Percentiles rank a stretch among this genome's conserved stretches.
Evolutionary conservation across 2,329 filamentous ascomycete genomes (phyloP).

Genomic region (Rhynchosporium secalis): DNA sequence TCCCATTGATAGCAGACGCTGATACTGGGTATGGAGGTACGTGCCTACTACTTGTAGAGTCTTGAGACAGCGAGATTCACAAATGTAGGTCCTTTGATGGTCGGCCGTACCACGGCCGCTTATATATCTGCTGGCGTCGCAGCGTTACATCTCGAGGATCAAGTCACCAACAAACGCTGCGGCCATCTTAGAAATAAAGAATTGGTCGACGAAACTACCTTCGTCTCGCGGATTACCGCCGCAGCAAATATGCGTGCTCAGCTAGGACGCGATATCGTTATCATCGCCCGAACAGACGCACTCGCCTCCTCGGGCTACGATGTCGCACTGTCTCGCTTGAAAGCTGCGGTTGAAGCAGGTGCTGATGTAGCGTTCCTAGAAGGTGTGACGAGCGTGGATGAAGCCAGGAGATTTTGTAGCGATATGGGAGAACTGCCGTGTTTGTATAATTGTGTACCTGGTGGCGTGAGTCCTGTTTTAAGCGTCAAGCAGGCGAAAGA

Average conservation of each 20-base stretch:
- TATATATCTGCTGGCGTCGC: slow-evolving; percentile 58
- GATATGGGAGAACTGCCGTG: slow-evolving; percentile 41
- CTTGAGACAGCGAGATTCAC: slow-evolving; percentile 16
- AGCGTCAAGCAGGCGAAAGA: slow-evolving; percentile 52
- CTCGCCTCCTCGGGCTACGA: slow-evolving; percentile 58
- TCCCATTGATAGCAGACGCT: slow-evolving; percentile 53
- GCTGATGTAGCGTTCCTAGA: slow-evolving; percentile 63
- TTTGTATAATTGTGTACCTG: slow-evolving; percentile 24
- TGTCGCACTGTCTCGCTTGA: slow-evolving; percentile 52
- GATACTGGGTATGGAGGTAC: slow-evolving; percentile 48
- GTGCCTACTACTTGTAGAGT: background rate
- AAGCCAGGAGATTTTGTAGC: slow-evolving; percentile 48
- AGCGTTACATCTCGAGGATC: slow-evolving; percentile 61
- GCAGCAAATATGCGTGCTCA: slow-evolving; percentile 51
- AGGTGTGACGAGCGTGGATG: slow-evolving; percentile 52
- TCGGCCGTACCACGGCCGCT: slow-evolving; percentile 51
- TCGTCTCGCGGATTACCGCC: slow-evolving; percentile 52
- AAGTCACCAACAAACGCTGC: slow-evolving; percentile 63
- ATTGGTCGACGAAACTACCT: slow-evolving; percentile 48
- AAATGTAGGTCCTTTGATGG: slow-evolving; percentile 42
- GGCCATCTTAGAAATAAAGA: slow-evolving; percentile 63
- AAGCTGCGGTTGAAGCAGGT: slow-evolving; percentile 52
- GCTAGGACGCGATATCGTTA: slow-evolving; percentile 56
- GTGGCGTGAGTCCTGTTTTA: slow-evolving; percentile 54
- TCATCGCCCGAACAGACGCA: slow-evolving; percentile 65